These are phyloP conservation scores for Lepidium didymum DNA, from an alignment of 345 rosid species.

Conservation along the genomic window DNA sequence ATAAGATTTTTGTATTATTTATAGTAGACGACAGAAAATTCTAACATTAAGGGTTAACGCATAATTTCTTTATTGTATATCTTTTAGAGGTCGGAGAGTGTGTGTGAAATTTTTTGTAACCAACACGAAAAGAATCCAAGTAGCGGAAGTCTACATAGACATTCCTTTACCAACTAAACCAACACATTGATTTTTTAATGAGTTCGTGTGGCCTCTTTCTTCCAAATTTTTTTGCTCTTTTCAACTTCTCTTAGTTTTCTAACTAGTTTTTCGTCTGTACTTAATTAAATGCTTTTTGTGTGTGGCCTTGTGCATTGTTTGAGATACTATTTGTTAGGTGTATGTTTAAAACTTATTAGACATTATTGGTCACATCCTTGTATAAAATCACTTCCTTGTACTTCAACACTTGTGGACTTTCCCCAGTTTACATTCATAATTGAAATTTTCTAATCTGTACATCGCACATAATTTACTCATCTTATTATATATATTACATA, in stretches of 20 bases:
- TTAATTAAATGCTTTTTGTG: background rate
- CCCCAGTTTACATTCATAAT: background rate
- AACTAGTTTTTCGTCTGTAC: background rate
- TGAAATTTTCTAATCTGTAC: background rate
- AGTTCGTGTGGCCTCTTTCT: too few relatives aligned
- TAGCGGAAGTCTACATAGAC: too few relatives aligned
- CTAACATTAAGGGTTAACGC: too few relatives aligned
- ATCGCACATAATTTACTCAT: background rate
- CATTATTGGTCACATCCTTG: conserved; percentile 13
- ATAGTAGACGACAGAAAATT: too few relatives aligned
- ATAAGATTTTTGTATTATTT: too few relatives aligned
- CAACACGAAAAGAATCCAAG: too few relatives aligned
- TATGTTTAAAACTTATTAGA: background rate
- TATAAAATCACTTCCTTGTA: background rate
- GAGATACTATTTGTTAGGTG: background rate
- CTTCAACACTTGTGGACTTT: conserved; percentile 10
- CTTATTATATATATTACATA: background rate
- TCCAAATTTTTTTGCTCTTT: too few relatives aligned
- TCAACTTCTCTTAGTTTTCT: background rate
- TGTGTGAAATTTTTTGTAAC: too few relatives aligned
- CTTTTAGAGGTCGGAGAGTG: too few relatives aligned
- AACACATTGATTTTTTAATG: too few relatives aligned
- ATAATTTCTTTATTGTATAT: too few relatives aligned
- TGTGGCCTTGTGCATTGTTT: background rate
- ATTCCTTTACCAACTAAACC: too few relatives aligned